Evolutionary conservation across 1,284 basidiomycete genomes (phyloP).

Genomic region (Limonomyces culmigenus): DNA sequence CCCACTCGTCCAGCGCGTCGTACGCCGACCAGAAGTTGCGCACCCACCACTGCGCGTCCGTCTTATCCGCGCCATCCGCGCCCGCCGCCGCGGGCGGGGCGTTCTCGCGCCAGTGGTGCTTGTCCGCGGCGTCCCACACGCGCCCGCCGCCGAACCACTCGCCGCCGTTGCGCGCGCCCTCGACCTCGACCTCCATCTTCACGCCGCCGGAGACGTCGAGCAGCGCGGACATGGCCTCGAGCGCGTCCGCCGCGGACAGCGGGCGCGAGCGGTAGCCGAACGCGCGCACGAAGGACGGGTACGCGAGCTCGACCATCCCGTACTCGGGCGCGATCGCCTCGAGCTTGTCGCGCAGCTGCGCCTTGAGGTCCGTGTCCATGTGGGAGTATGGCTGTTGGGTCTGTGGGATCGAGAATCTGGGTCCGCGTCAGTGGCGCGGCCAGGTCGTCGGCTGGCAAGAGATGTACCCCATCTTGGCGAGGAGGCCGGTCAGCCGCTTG

Average conservation of each 20-base stretch:
- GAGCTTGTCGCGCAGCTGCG: conserved; percentile 66
- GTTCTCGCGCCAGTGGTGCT: conserved; percentile 22
- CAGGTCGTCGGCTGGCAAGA: conserved; percentile 2
- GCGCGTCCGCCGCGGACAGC: conserved; percentile 83
- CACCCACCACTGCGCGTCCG: conserved; percentile 58
- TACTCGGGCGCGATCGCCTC: conserved; percentile 91
- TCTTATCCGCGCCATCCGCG: conserved; percentile 20
- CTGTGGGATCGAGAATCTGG: conserved; percentile 80
- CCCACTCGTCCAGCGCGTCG: conserved; percentile 81
- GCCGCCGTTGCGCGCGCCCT: conserved; percentile 70
- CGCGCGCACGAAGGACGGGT: conserved; percentile 83
- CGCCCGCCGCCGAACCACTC: conserved; percentile 79
- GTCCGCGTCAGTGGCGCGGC: neutral
- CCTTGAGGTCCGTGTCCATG: conserved; percentile 93
- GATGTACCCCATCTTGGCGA: conserved; percentile 96
- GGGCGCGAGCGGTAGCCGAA: conserved; percentile 81
- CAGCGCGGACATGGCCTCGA: conserved; percentile 80
- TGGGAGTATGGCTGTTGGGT: conserved; percentile 89
- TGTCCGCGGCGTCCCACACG: conserved; percentile 46
- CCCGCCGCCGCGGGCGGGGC: conserved; percentile 27
- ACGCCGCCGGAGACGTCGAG: conserved; percentile 86
- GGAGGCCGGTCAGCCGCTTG: conserved; percentile 75
- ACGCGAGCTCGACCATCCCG: conserved; percentile 87
- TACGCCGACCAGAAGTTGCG: conserved; percentile 90
- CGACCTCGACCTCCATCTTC: conserved; percentile 75